Conservation (phyloP, 208 protist genomes). For the Wallacemonas rigidus region DNA sequence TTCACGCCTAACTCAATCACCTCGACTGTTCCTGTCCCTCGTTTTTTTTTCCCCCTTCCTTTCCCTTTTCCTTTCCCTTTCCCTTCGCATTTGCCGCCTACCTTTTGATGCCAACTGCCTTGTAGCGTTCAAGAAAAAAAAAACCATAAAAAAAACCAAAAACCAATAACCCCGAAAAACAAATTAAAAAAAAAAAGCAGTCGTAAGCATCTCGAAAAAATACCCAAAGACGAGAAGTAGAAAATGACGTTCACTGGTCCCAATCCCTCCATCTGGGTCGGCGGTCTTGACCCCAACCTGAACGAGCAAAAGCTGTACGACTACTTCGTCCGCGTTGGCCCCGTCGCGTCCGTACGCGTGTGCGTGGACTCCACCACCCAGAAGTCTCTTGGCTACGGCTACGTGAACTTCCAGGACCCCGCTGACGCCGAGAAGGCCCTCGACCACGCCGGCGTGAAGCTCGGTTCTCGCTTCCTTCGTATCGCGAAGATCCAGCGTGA, state of each 20-base stretch:
- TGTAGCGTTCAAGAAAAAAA: constrained; percentile 18
- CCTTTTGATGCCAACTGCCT: no score
- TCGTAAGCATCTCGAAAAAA: constrained; percentile 11
- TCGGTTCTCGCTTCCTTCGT: constrained; percentile 94
- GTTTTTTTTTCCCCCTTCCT: neutral
- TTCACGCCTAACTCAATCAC: neutral
- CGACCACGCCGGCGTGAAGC: constrained; percentile 96
- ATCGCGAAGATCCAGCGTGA: constrained; percentile 99
- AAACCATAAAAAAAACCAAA: constrained; percentile 31
- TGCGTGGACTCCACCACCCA: constrained; percentile 97
- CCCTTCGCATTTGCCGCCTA: neutral
- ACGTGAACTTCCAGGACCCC: constrained; percentile 99
- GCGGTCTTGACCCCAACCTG: constrained; percentile 95
- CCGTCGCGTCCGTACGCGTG: constrained; percentile 97
- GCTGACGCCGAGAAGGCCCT: constrained; percentile 98
- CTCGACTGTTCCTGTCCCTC: no score
- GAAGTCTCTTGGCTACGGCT: constrained; percentile 98
- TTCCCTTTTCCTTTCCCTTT: constrained; percentile 4
- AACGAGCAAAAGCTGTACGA: constrained; percentile 97
- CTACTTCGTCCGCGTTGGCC: constrained; percentile 97
- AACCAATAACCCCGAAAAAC: constrained; percentile 28
- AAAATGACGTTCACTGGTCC: constrained; percentile 65
- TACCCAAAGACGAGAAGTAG: neutral
- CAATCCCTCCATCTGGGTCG: constrained; percentile 98
- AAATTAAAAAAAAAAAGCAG: constrained; percentile 27